A percentile compares a stretch with the other conserved stretches of the same genome.
Conservation (phyloP, 2,329 filamentous ascomycete species). For the Chrysoporthe puriensis region DNA sequence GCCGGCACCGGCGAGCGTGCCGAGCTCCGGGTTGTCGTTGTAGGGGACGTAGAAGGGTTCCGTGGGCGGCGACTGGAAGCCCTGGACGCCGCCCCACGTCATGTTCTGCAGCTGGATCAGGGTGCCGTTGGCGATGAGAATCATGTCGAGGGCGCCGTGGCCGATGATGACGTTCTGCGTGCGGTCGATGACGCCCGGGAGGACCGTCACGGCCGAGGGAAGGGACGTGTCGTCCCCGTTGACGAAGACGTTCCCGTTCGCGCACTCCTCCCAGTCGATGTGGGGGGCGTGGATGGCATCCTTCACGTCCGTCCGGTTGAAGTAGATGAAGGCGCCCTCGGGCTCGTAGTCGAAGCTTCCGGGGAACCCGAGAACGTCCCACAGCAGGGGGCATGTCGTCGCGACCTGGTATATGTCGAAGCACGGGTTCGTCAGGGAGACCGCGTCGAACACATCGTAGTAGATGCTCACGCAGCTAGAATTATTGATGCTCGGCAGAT, state of each 20-base stretch:
- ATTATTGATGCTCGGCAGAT: conserved; percentile 42
- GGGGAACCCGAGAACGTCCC: conserved; percentile 71
- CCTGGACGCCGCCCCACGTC: conserved; percentile 71
- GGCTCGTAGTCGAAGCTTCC: conserved; percentile 68
- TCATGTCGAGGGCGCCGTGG: conserved; percentile 69
- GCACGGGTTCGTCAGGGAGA: conserved; percentile 69
- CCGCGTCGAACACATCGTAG: conserved; percentile 57
- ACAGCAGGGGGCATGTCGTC: conserved; percentile 71
- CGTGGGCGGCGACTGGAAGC: conserved; percentile 62
- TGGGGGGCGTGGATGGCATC: conserved; percentile 39
- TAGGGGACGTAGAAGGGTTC: conserved; percentile 70
- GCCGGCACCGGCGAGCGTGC: conserved; percentile 62
- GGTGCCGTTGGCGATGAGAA: conserved; percentile 67
- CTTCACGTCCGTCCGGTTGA: conserved; percentile 72
- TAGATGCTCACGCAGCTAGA: conserved; percentile 61
- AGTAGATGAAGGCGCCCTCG: conserved; percentile 65
- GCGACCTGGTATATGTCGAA: conserved; percentile 78
- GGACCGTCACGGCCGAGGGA: conserved; percentile 32
- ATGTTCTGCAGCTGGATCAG: conserved; percentile 75
- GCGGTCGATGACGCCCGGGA: conserved; percentile 71
- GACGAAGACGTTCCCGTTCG: conserved; percentile 43
- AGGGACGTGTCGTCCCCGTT: conserved; percentile 35
- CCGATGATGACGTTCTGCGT: conserved; percentile 72
- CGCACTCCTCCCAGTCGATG: conserved; percentile 60
- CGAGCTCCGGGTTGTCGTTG: conserved; percentile 48